These are phyloP conservation scores for Nissolia schottii DNA, from an alignment of 306 rosid species.

Conservation along the genomic window DNA sequence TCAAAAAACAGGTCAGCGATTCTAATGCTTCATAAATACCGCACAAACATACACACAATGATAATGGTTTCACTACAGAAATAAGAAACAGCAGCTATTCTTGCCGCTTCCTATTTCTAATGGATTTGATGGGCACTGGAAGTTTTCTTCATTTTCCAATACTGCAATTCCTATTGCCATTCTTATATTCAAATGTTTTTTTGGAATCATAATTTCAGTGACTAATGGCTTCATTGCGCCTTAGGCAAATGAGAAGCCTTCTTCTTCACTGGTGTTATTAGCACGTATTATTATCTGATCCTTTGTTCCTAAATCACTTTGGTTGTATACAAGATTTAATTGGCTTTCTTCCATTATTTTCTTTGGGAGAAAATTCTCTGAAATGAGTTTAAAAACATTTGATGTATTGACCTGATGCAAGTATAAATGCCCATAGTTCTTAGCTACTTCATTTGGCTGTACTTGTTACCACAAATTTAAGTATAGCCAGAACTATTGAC, in stretches of 20 bases:
- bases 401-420: neutral
- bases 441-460: neutral
- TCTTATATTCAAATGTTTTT: neutral
- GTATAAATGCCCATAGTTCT: neutral
- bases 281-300: neutral
- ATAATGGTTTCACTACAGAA: neutral
- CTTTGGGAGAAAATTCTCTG: neutral
- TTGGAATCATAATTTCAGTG: neutral
- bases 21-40: neutral
- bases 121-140: neutral
- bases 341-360: neutral
- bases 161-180: neutral
- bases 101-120: neutral
- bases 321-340: neutral
- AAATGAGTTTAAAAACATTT: neutral
- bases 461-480: neutral
- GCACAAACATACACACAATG: neutral
- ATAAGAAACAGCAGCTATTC: neutral
- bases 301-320: neutral
- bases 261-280: neutral
- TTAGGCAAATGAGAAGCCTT: neutral
- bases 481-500: neutral
- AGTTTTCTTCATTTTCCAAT: neutral
- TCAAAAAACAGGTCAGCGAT: constrained; percentile 37
- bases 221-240: neutral